phyloP scores from a whole-genome alignment of 345 rosid species.

The Eucalyptus marginata region DNA sequence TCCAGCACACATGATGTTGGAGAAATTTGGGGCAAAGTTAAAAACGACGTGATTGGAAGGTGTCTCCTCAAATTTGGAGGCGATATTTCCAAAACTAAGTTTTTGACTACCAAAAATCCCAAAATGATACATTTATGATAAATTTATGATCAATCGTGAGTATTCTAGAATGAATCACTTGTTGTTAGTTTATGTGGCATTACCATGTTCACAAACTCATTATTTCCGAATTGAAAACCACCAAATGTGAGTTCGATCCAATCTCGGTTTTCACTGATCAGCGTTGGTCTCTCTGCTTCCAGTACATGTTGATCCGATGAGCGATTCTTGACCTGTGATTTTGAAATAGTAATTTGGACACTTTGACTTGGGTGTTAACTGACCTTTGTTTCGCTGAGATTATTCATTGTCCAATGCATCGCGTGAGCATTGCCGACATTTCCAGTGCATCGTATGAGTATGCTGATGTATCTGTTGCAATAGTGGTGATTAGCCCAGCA shows the following conservation, averaged over 20 bases:
- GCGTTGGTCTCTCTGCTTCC: neutral
- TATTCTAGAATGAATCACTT: neutral
- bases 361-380: neutral
- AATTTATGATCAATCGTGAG: too few relatives aligned
- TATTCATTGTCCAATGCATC: too few relatives aligned
- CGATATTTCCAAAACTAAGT: neutral
- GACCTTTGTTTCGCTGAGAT: neutral
- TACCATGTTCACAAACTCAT: neutral
- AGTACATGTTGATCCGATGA: neutral
- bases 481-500: too few relatives aligned
- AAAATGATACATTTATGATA: fast-evolving
- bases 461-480: too few relatives aligned
- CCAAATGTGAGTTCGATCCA: neutral
- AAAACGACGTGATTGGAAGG: neutral
- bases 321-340: neutral
- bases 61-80: neutral
- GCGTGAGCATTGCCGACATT: too few relatives aligned
- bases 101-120: too few relatives aligned
- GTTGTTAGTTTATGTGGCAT: neutral
- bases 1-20: neutral
- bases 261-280: neutral
- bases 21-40: neutral
- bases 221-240: neutral
- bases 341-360: neutral
- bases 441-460: too few relatives aligned